These are phyloP conservation scores for Pseudogymnoascus sp. DNA, from an alignment of 2,329 filamentous ascomycete species.

Conservation along the genomic window DNA sequence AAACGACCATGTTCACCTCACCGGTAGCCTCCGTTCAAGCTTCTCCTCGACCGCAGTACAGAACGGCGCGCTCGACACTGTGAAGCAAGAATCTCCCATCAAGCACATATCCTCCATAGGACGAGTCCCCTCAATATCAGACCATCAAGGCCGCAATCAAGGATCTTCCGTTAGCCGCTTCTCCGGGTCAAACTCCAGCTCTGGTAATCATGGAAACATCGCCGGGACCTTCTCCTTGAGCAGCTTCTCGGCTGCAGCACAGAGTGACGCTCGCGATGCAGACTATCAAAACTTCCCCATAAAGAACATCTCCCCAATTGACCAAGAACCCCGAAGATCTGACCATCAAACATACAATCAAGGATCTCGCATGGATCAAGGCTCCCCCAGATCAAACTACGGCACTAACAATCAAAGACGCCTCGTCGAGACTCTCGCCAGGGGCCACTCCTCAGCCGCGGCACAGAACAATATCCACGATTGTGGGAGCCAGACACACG, in stretches of 20 bases:
- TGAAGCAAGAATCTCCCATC: not conserved
- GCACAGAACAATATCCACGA: not conserved
- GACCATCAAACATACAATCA: no score
- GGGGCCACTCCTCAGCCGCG: not conserved
- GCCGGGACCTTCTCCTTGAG: not conserved
- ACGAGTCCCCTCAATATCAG: not conserved
- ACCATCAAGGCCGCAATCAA: not conserved
- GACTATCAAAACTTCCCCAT: not conserved
- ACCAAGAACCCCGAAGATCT: not conserved
- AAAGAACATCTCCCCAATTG: not conserved
- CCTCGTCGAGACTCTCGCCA: not conserved
- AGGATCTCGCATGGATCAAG: not conserved
- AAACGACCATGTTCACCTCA: not conserved
- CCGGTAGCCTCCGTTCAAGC: not conserved
- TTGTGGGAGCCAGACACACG: not conserved
- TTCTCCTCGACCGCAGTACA: not conserved
- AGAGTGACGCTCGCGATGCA: not conserved
- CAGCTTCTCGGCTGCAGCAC: not conserved
- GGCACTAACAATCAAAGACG: not conserved
- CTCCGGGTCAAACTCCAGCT: not conserved
- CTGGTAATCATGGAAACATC: not conserved
- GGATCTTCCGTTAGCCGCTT: not conserved
- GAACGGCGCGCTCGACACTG: not conserved
- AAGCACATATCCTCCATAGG: not conserved
- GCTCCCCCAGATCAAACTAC: not conserved